phyloP scores from a whole-genome alignment of 2,329 filamentous ascomycete genomes.

The Acrodontium crateriforme region DNA sequence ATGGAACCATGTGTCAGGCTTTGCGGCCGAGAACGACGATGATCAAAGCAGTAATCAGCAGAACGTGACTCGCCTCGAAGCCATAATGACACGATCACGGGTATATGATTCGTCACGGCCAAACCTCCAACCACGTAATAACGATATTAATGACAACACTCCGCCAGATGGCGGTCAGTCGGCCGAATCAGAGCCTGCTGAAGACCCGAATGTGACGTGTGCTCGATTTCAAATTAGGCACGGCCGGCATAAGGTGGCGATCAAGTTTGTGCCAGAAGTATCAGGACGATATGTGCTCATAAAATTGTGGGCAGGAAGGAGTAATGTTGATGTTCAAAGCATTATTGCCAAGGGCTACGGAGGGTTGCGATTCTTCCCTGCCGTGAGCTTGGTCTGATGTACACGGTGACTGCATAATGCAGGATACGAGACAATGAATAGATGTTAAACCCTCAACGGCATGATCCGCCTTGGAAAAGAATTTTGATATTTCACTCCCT shows the following conservation, averaged over 20 bases:
- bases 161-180: no score
- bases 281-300: slow-evolving; percentile 61
- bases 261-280: slow-evolving; percentile 71
- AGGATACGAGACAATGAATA: no score
- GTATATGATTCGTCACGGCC: slow-evolving; percentile 10
- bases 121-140: slow-evolving; percentile 8
- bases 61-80: slow-evolving; percentile 12
- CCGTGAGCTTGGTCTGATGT: no score
- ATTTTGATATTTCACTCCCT: no score
- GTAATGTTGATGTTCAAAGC: slow-evolving; percentile 82
- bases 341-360: slow-evolving; percentile 74
- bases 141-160: slow-evolving; percentile 9
- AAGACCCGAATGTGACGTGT: slow-evolving; percentile 31
- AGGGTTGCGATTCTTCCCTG: slow-evolving; percentile 62
- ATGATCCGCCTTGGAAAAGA: no score
- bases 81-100: slow-evolving; percentile 15
- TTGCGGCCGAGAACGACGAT: slow-evolving; percentile 5
- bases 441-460: no score
- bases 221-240: slow-evolving; percentile 74
- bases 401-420: no score
- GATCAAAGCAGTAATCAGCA: slow-evolving; percentile 8
- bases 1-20: no score
- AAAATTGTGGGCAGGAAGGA: slow-evolving; percentile 73
- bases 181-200: slow-evolving; percentile 7
- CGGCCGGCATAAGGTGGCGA: slow-evolving; percentile 70